phyloP scores from a whole-genome alignment of 306 rosid genomes.

The Luffa acutangula region DNA sequence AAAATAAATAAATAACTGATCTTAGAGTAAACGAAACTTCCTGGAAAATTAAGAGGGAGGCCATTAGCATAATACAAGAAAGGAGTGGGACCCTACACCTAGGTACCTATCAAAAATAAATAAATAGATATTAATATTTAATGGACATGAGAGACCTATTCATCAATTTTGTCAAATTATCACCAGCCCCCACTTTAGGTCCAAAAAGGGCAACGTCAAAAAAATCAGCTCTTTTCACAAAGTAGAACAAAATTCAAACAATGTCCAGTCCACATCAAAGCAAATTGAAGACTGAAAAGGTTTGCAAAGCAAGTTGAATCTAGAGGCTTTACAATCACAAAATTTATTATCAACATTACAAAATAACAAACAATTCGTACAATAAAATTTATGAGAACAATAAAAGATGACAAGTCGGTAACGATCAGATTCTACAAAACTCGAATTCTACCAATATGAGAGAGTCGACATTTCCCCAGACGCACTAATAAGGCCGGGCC shows the following conservation, averaged over 20 bases:
- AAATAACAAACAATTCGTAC: slow-evolving; percentile 7
- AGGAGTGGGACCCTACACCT: neutral
- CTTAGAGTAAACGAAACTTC: too few species aligned
- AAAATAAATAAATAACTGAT: too few species aligned
- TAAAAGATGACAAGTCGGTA: slow-evolving; percentile 3
- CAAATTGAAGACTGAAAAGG: neutral
- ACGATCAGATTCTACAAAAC: slow-evolving; percentile 30
- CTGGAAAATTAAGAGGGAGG: too few species aligned
- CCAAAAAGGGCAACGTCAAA: neutral
- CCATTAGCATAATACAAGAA: neutral
- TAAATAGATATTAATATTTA: too few species aligned
- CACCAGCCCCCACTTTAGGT: neutral
- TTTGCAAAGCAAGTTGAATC: neutral
- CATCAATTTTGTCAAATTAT: neutral
- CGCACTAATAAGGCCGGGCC: slow-evolving; percentile 65
- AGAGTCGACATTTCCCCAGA: slow-evolving; percentile 50
- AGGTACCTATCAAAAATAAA: too few species aligned
- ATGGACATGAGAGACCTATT: neutral
- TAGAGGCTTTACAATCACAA: slow-evolving; percentile 10
- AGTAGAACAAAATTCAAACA: neutral
- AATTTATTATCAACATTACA: slow-evolving; percentile 16
- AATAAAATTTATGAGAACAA: neutral
- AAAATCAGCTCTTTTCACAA: neutral
- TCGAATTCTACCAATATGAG: slow-evolving; percentile 27
- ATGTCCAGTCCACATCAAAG: neutral